Evolutionary conservation across 305 asterid genomes (phyloP), one percentile per base, ranked within the genome.

Genomic region (Fraxinus velutina): DNA sequence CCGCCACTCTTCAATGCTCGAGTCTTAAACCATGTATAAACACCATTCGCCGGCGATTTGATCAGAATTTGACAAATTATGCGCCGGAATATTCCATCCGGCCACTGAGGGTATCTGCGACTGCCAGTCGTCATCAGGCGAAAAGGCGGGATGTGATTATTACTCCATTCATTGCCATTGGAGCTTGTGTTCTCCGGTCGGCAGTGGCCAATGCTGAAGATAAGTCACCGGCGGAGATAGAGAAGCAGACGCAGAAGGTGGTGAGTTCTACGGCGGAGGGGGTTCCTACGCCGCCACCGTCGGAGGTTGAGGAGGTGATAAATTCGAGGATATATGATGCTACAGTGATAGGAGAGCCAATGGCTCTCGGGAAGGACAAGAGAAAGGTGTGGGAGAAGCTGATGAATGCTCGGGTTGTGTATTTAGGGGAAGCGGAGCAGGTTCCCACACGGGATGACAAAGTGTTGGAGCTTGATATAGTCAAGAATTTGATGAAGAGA

Each of bases 381-480:
- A 84, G 87, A 57, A 92, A 90, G 80, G 92, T 86, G 12, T 94
- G 97, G 98, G 97, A 92, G 84, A 94, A 92, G 89, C 81, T 94
- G 83, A 91, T 91, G 95, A 87, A 86, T 85, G 94, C 95, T 83
- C 85, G 97, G 81, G 82, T 92, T 86, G 94, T 94, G 75, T 93
- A 94, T 66, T 83, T 94, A 76, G 98, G 98, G 21, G 98, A 94
- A 87, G 98, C 98, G 72, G 98, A 94, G 86, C 98, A 91, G 87
- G 98, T 95, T 73, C 99, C 98, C 0, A 84, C 80, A 10, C 85
- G 87, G 4, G 97, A 92, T 37, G 98, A 94, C 82, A 93, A 87
- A 75, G 98, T 88, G 70, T 78, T 92, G 90, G 98, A 93, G 92
- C 86, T 93, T 60, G 93, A 91, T 89, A 92, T 95, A 79, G 89